These are phyloP conservation scores for Cynara cardunculus DNA, from an alignment of 129 eudicot genomes.

Conservation along the genomic window DNA sequence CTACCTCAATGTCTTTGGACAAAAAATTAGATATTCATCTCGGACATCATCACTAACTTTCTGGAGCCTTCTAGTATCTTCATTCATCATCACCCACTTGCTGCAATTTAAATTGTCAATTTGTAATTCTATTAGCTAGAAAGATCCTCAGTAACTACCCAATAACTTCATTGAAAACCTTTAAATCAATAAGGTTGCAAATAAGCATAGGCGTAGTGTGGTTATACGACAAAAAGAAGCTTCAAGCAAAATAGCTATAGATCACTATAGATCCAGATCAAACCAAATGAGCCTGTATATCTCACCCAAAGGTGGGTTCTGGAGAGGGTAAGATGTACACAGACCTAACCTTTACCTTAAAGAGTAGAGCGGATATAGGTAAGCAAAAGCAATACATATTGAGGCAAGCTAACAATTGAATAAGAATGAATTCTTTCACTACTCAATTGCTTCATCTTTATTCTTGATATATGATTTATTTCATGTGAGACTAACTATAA, in stretches of 20 bases:
- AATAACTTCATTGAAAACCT: background rate
- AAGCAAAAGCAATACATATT: too few species aligned
- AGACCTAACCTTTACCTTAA: background rate
- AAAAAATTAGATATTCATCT: slow-evolving; percentile 54
- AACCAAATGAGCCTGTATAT: background rate
- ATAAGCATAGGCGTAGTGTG: background rate
- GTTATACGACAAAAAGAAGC: background rate
- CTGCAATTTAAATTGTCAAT: slow-evolving; percentile 37
- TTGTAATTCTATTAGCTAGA: background rate
- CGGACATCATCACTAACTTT: slow-evolving; percentile 72
- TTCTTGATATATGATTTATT: background rate
- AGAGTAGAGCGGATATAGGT: background rate
- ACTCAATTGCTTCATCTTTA: background rate
- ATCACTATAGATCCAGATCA: background rate
- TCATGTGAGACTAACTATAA: background rate
- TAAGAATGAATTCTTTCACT: background rate
- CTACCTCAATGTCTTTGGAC: slow-evolving; percentile 69
- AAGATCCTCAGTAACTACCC: background rate
- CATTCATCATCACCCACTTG: slow-evolving; percentile 96
- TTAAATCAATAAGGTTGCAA: background rate
- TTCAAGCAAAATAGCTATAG: background rate
- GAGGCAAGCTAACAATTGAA: background rate
- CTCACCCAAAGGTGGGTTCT: background rate
- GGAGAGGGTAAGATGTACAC: background rate
- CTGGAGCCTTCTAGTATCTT: slow-evolving; percentile 78